Evolutionary conservation across 371 early-diverging fungal species (phyloP).

Genomic region (Ecytonucleospora hepatopenaei): DNA sequence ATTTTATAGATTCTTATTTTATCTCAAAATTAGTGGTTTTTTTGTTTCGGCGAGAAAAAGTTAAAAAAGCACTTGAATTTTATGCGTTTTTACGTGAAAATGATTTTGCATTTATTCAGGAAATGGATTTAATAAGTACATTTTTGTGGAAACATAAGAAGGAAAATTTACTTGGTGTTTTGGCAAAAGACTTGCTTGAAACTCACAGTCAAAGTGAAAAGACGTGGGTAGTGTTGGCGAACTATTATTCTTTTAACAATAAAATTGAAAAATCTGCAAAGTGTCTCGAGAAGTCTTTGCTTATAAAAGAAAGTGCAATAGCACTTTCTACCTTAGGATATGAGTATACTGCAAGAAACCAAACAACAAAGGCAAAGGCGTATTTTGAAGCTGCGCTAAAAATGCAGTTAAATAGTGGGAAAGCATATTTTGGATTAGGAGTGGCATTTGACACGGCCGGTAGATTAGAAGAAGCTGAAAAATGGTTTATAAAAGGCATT

Average conservation of each 20-base stretch:
- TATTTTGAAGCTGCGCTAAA: conserved; percentile 46
- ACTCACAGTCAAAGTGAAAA: conserved; percentile 30
- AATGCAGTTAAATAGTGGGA: conserved; percentile 48
- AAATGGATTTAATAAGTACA: conserved; percentile 54
- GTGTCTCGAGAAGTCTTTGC: conserved; percentile 47
- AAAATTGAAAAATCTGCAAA: conserved; percentile 41
- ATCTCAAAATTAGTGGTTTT: conserved; percentile 28
- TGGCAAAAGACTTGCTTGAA: conserved; percentile 46
- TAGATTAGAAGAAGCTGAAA: conserved; percentile 48
- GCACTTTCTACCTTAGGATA: conserved; percentile 53
- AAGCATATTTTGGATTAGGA: conserved; percentile 54
- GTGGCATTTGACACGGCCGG: conserved; percentile 48
- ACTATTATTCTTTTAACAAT: conserved; percentile 49
- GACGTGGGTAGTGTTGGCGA: conserved; percentile 55
- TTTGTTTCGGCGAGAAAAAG: conserved; percentile 13
- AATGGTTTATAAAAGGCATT: conserved; percentile 43
- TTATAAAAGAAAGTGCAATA: conserved; percentile 46
- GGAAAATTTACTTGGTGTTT: conserved; percentile 32
- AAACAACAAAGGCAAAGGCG: conserved; percentile 43
- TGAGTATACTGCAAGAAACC: conserved; percentile 51
- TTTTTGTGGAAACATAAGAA: conserved; percentile 52
- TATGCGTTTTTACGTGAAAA: conserved; percentile 44
- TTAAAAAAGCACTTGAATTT: conserved; percentile 13
- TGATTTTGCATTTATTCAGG: conserved; percentile 42
- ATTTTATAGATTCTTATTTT: too few relatives aligned